These are phyloP conservation scores for Odonthalia washingtoniensis DNA, from an alignment of 31 red algal genomes.

Conservation along the genomic window DNA sequence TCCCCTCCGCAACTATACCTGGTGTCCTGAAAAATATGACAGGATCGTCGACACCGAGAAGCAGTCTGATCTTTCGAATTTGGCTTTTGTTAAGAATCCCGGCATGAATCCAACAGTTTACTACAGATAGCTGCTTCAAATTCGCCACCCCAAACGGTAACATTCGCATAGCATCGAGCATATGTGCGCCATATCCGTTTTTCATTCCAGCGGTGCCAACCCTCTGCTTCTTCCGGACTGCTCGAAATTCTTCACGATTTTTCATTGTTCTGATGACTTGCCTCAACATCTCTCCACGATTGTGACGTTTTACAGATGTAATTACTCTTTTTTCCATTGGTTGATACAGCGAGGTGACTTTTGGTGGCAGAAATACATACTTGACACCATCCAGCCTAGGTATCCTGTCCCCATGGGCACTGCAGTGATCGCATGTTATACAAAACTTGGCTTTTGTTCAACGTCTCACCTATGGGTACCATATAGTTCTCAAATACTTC, in stretches of 20 bases:
- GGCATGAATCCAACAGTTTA: constrained; percentile 21
- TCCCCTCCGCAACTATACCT: neutral
- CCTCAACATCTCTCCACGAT: constrained; percentile 21
- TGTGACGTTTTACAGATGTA: constrained; percentile 17
- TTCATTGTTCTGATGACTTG: neutral
- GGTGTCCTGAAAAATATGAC: neutral
- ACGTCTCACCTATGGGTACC: constrained; percentile 15
- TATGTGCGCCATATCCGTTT: constrained; percentile 31
- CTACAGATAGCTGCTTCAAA: neutral
- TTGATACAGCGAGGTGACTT: constrained; percentile 28
- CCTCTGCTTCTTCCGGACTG: neutral
- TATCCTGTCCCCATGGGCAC: constrained; percentile 20
- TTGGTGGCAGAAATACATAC: constrained; percentile 36
- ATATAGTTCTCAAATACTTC: neutral
- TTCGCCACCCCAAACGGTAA: neutral
- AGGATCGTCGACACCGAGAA: neutral
- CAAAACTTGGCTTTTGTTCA: neutral
- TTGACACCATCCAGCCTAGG: neutral
- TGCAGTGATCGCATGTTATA: constrained; percentile 33
- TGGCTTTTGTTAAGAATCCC: constrained; percentile 21
- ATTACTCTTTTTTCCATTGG: constrained; percentile 53
- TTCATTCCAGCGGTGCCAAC: constrained; percentile 26
- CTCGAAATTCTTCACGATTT: neutral
- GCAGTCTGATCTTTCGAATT: neutral
- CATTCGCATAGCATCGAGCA: constrained; percentile 28